phyloP scores from a whole-genome alignment of 2,329 filamentous ascomycete species.

The Botrytis galanthina region DNA sequence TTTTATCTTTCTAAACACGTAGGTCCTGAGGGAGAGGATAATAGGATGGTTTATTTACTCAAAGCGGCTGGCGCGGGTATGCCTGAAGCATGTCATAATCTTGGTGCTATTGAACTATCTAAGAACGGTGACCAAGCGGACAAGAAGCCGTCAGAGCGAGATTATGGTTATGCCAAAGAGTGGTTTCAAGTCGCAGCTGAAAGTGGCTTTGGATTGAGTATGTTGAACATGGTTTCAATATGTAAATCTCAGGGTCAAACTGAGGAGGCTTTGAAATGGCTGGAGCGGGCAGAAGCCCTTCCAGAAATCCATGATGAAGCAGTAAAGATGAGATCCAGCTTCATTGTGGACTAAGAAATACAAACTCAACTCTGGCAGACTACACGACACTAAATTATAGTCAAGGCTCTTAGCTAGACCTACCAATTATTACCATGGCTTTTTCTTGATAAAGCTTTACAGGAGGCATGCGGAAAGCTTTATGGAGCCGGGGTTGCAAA shows the following conservation, averaged over 20 bases:
- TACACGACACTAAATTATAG: not conserved
- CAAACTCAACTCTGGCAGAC: not conserved
- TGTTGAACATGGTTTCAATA: constrained; percentile 35
- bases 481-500: not conserved
- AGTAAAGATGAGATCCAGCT: not conserved
- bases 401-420: not conserved
- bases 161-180: constrained; percentile 36
- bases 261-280: constrained; percentile 29
- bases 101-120: constrained; percentile 33
- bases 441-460: not conserved
- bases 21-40: constrained; percentile 23
- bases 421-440: not conserved
- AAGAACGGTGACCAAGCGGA: constrained; percentile 22
- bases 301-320: constrained; percentile 5
- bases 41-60: constrained; percentile 31
- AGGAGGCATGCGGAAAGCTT: not conserved
- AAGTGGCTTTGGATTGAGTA: constrained; percentile 32
- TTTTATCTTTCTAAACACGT: constrained; percentile 35
- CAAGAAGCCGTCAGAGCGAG: constrained; percentile 21
- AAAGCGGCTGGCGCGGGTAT: constrained; percentile 38
- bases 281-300: constrained; percentile 26
- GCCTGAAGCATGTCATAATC: constrained; percentile 34
- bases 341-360: not conserved
- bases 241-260: constrained; percentile 28
- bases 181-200: constrained; percentile 35